Evolutionary conservation across 2,329 filamentous ascomycete species (phyloP), one percentile per base, ranked within the genome.

Genomic region (Knoxdaviesia capensis): DNA sequence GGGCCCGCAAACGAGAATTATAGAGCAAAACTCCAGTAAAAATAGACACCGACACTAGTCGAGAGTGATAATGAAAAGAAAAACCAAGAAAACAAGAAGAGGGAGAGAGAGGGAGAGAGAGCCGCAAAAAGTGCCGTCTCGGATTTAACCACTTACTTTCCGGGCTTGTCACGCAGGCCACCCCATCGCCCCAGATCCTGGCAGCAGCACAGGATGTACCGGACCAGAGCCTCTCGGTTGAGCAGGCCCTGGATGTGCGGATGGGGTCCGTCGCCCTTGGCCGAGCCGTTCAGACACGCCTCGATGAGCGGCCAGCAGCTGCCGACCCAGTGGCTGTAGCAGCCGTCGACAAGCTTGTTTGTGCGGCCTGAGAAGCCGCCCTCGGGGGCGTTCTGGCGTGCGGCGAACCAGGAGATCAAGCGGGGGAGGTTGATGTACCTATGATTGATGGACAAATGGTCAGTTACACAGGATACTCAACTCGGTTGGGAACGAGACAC

Each of bases 321-420:
- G 43, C 90, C 90, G 33, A 94, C 80, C 90, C 90, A 98, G 60
- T 94, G 88, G 56, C 84, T 93, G 63, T 98, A 98, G 62, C 90
- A 98, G 38, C 88, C 90, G 58, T 98, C 90, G 32, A 96, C 90
- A 32, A 98, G 70, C 63, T 98, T 98, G 67, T 96, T 96, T 31
- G 88, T 94, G 50, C 90, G 80, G 46, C 90, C 90, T 36, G 84
- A 81, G 54, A 94, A 87, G 34, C 90, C 90, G 48, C 87, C 87
- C 58, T 96, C 90, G 4, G 88, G 90, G 31, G 77, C 76, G 56
- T 88, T 82, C 59, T 98, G 90, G 45, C 86, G 78, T 38, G 83
- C 77, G 6, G 85, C 88, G 35, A 98, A 72, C 86, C 90, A 98
- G 46, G 79, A 76, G 39, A 90, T 69, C 42, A 98, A 69, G 41